These are phyloP conservation scores for Cercospora sp. DNA, from an alignment of 2,329 filamentous ascomycete genomes.

Conservation along the genomic window DNA sequence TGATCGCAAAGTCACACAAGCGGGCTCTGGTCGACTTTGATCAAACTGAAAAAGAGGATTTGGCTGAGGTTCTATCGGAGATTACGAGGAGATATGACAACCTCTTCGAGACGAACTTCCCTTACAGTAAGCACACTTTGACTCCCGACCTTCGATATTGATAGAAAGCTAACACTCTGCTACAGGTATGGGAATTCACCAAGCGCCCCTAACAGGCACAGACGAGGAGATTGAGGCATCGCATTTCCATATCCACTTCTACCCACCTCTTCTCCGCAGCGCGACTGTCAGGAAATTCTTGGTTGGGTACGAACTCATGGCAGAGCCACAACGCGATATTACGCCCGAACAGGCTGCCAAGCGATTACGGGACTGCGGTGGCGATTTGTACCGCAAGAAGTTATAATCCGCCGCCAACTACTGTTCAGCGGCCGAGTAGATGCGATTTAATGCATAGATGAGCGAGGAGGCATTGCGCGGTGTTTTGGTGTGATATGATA, in stretches of 20 bases:
- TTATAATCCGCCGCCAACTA: slow-evolving; percentile 2
- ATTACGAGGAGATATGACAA: slow-evolving; percentile 93
- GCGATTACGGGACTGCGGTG: slow-evolving; percentile 72
- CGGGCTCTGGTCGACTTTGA: slow-evolving; percentile 81
- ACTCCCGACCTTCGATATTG: background rate
- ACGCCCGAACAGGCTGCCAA: slow-evolving; percentile 93
- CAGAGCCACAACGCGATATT: slow-evolving; percentile 96
- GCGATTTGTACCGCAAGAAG: slow-evolving; percentile 74
- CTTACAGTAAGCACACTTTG: slow-evolving; percentile 67
- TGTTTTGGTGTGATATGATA: background rate
- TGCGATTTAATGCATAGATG: background rate
- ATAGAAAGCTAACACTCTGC: background rate
- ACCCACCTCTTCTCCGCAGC: slow-evolving; percentile 86
- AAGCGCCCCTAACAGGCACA: slow-evolving; percentile 82
- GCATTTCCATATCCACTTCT: slow-evolving; percentile 97
- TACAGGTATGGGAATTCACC: slow-evolving; percentile 85
- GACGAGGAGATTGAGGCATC: slow-evolving; percentile 82
- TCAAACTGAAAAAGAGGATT: slow-evolving; percentile 66
- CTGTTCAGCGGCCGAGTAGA: background rate
- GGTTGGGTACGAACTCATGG: slow-evolving; percentile 95
- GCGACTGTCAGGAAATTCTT: slow-evolving; percentile 95
- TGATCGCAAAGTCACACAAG: slow-evolving; percentile 81
- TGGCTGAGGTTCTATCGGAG: slow-evolving; percentile 84
- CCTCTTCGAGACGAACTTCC: slow-evolving; percentile 93
- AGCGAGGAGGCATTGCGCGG: background rate